Percentiles rank a stretch among this genome's conserved stretches.
phyloP scores from a whole-genome alignment of 495 filamentous ascomycete genomes.

The Neurospora africana region DNA sequence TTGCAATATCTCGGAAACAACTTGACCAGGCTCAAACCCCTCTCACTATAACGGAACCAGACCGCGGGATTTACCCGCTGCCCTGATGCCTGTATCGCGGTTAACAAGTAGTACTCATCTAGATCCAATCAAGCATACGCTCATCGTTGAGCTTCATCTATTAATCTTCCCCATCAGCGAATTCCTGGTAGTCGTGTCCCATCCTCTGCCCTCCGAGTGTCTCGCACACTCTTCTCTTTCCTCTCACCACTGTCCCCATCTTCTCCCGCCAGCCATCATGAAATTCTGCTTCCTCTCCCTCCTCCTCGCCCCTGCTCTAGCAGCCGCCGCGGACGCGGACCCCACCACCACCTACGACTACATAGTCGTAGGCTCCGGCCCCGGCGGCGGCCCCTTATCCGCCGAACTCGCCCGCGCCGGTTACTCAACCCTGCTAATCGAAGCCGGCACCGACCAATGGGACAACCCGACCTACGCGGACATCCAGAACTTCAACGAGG shows the following conservation, averaged over 20 bases:
- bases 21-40: background rate
- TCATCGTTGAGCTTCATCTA: background rate
- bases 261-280: constrained; percentile 13
- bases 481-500: constrained; percentile 31
- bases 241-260: background rate
- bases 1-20: background rate
- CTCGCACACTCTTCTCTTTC: background rate
- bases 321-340: constrained; percentile 3
- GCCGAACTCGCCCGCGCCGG: constrained; percentile 50
- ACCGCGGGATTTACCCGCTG: background rate
- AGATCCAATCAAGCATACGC: background rate
- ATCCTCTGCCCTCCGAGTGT: background rate
- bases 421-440: constrained; percentile 49
- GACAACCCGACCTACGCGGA: constrained; percentile 34
- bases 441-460: constrained; percentile 53
- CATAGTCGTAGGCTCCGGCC: constrained; percentile 55
- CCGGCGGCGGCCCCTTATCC: constrained; percentile 55
- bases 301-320: constrained; percentile 14
- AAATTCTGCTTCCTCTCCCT: constrained; percentile 20
- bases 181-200: background rate
- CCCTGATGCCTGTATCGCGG: background rate
- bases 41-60: background rate
- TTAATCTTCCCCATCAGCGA: background rate
- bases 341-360: constrained; percentile 43
- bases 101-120: background rate